Evolutionary conservation across 192 early-diverging fungal genomes (phyloP).

Genomic region (Podila epicladia): DNA sequence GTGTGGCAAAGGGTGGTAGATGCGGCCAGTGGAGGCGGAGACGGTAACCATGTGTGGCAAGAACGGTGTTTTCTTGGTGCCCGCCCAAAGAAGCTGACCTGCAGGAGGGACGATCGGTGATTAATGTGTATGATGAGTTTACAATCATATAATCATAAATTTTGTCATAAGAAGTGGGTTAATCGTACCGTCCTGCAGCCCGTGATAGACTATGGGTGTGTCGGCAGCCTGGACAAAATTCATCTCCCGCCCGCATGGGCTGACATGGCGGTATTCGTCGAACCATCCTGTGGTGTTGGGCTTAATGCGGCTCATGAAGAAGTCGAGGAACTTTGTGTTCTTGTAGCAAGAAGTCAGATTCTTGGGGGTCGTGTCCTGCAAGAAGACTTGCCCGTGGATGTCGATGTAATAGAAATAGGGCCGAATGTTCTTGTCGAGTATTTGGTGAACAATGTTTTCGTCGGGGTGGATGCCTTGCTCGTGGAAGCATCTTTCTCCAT

Average conservation of each 20-base stretch:
- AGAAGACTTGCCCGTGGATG: slow-evolving; percentile 41
- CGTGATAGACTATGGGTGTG: slow-evolving; percentile 41
- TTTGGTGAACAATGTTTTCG: neutral
- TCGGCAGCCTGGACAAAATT: slow-evolving; percentile 49
- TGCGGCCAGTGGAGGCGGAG: slow-evolving; percentile 18
- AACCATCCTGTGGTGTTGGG: slow-evolving; percentile 13
- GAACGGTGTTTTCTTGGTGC: slow-evolving; percentile 21
- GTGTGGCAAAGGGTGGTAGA: slow-evolving; percentile 35
- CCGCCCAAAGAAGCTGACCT: slow-evolving; percentile 37
- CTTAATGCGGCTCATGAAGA: slow-evolving; percentile 20
- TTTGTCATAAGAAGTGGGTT: too few relatives aligned
- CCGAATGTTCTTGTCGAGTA: slow-evolving; percentile 12
- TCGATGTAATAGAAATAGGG: slow-evolving; percentile 48
- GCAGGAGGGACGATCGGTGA: neutral
- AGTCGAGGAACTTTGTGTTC: slow-evolving; percentile 34
- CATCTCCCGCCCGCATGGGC: slow-evolving; percentile 42
- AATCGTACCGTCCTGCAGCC: slow-evolving; percentile 10
- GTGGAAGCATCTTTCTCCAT: neutral
- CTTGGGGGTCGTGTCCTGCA: slow-evolving; percentile 40
- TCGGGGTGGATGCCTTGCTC: neutral
- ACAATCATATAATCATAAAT: too few relatives aligned
- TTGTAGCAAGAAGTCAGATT: slow-evolving; percentile 42
- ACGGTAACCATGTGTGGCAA: slow-evolving; percentile 29
- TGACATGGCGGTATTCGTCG: slow-evolving; percentile 18
- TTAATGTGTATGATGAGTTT: neutral